A percentile compares a stretch with the other conserved stretches of the same genome.
Conservation (phyloP, 805 yeast species). For the Huiozyma naganishii region DNA sequence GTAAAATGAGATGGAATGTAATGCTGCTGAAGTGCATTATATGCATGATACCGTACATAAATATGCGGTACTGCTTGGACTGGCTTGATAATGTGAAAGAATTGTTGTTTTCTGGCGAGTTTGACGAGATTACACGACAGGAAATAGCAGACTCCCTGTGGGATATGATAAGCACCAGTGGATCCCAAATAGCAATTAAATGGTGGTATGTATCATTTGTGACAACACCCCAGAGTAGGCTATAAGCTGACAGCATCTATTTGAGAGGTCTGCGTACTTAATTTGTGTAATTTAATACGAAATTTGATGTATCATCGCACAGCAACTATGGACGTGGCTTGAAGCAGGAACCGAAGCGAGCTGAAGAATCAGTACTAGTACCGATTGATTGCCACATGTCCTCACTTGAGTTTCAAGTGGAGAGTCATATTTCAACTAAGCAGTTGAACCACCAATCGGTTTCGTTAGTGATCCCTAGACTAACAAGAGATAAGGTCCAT, state of each 20-base stretch:
- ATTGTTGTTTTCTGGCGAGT: constrained; percentile 5
- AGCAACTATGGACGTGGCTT: no score
- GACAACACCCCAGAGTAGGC: not conserved
- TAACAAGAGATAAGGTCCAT: constrained; percentile 24
- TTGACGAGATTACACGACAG: not conserved
- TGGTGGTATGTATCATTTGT: constrained; percentile 20
- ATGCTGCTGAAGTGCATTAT: constrained; percentile 16
- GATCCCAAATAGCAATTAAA: constrained; percentile 12
- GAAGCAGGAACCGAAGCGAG: no score
- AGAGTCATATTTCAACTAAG: constrained; percentile 20
- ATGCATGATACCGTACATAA: constrained; percentile 12
- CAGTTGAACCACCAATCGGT: constrained; percentile 26
- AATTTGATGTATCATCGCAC: no score
- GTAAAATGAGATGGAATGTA: constrained; percentile 4
- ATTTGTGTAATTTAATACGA: no score
- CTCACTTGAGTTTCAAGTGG: constrained; percentile 23
- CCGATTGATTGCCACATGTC: not conserved
- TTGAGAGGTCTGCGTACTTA: no score
- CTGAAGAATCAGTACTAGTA: no score
- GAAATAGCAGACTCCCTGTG: constrained; percentile 13
- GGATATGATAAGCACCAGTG: constrained; percentile 11
- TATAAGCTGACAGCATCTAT: no score
- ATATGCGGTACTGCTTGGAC: constrained; percentile 6
- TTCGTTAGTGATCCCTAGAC: constrained; percentile 24
- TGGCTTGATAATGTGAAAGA: constrained; percentile 23